Evolutionary conservation across 192 early-diverging fungal species (phyloP), one percentile per base, ranked within the genome.

Genomic region (Phlyctochytrium planicorne): DNA sequence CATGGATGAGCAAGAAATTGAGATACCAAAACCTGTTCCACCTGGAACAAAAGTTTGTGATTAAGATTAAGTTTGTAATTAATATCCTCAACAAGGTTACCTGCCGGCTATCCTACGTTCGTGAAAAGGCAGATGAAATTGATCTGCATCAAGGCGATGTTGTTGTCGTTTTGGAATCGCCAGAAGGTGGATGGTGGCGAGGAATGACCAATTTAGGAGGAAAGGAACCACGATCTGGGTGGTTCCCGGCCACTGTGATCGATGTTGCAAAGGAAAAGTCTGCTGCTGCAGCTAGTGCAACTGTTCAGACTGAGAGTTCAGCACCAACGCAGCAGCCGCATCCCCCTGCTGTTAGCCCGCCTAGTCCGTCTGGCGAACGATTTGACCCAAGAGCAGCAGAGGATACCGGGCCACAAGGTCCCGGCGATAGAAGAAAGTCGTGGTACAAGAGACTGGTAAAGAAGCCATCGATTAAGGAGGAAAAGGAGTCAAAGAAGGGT

Each of bases 161-260:
- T 14, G 61, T 85, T 27, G 76, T 81, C 20, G 80, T 85, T 29
- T 56, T 80, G 55, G 80, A 82, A 34, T 71, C 74, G 14, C 83
- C 83, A 30, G 80, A 81, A 50, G 83, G 83, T 29, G 83, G 83
- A 4, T 85, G 83, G 83, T 85, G 83, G 83, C 30, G 73, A n/a
- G 83, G 83, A 12, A 79, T 80, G 72, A 78, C 70, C 20, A 70
- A 72, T 27, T 67, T 82, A 29, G 78, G 72, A 29, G 72, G 68
- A 14, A 84, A 84, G 47, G 37, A 63, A 12, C 69, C 83, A 6
- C 35, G 62, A 23, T 62, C 69, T 17, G 83, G 83, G 0, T 85
- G 83, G 83, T 85, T 85, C 69, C 83, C 83, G 3, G 70, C 76
- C 2, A 79, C 69, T 4, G 14, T 79, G 25, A 72, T 81, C 50